A percentile compares a stretch with the other conserved stretches of the same genome.
These are phyloP conservation scores for Bryopsis sp. DNA, from an alignment of 139 green algal genomes.

Conservation along the genomic window DNA sequence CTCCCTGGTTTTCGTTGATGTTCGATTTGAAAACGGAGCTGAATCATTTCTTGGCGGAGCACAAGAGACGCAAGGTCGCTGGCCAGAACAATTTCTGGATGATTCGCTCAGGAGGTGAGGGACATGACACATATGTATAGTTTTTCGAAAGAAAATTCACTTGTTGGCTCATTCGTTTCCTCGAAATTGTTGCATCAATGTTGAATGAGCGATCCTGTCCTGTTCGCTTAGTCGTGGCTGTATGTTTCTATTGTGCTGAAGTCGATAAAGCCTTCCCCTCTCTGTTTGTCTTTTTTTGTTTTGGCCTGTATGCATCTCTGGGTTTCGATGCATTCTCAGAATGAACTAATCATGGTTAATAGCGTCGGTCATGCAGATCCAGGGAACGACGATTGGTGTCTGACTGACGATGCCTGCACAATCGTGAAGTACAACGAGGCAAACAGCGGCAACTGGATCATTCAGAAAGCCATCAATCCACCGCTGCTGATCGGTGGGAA, in stretches of 20 bases:
- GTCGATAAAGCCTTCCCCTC: too few relatives aligned
- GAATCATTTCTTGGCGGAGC: conserved; percentile 3
- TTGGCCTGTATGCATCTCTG: too few relatives aligned
- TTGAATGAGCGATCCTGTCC: too few relatives aligned
- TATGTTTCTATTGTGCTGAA: too few relatives aligned
- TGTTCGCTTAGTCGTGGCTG: too few relatives aligned
- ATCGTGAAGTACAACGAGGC: conserved; percentile 13
- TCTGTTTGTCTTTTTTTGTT: too few relatives aligned
- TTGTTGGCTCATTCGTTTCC: too few relatives aligned
- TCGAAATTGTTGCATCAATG: too few relatives aligned
- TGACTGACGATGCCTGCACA: neutral
- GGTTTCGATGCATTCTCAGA: too few relatives aligned
- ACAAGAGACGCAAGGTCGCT: neutral
- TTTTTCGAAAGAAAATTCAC: too few relatives aligned
- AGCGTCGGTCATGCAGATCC: neutral
- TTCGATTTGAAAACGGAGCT: conserved; percentile 12
- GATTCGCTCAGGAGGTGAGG: neutral
- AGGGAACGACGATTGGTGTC: conserved; percentile 4
- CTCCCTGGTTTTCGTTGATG: neutral
- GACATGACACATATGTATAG: too few relatives aligned
- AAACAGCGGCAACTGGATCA: conserved; percentile 6
- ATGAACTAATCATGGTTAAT: too few relatives aligned
- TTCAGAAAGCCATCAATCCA: conserved; percentile 4
- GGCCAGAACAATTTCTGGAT: neutral
- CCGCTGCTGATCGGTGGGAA: neutral